Percentiles rank a stretch among this genome's conserved stretches.
These are phyloP conservation scores for Pseudogymnoascus sp. DNA, from an alignment of 2,329 filamentous ascomycete species.

Conservation along the genomic window DNA sequence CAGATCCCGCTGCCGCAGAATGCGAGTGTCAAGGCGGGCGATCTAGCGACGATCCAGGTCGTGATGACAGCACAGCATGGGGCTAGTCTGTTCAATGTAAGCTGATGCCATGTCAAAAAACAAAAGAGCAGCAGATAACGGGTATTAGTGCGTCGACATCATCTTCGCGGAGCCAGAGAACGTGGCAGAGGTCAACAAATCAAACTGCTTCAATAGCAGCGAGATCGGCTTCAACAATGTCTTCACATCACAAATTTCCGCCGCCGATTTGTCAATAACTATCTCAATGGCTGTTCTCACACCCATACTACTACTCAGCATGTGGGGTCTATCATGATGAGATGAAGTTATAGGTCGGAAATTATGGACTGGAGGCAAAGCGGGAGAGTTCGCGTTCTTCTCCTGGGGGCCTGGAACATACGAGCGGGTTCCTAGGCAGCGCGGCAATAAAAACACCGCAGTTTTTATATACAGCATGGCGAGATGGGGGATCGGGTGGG, in stretches of 20 bases:
- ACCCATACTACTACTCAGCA: not conserved
- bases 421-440: constrained; percentile 2
- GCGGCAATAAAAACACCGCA: not conserved
- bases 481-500: not conserved
- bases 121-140: constrained; percentile 11
- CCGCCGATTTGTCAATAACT: not conserved
- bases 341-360: not conserved
- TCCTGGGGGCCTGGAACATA: not conserved
- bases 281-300: not conserved
- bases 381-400: not conserved
- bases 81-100: constrained; percentile 55
- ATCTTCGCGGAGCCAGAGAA: constrained; percentile 77
- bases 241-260: constrained; percentile 44
- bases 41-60: constrained; percentile 83
- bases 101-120: constrained; percentile 10
- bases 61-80: constrained; percentile 79
- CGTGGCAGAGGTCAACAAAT: constrained; percentile 63
- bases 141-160: constrained; percentile 77
- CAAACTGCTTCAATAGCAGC: constrained; percentile 84
- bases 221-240: constrained; percentile 69
- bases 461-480: constrained; percentile 3
- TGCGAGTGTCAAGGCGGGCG: constrained; percentile 64
- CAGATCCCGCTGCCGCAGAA: constrained; percentile 77
- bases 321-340: constrained; percentile 3
- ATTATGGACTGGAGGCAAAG: not conserved